These are phyloP conservation scores for Prunus padus DNA, from an alignment of 306 rosid species.

Conservation along the genomic window DNA sequence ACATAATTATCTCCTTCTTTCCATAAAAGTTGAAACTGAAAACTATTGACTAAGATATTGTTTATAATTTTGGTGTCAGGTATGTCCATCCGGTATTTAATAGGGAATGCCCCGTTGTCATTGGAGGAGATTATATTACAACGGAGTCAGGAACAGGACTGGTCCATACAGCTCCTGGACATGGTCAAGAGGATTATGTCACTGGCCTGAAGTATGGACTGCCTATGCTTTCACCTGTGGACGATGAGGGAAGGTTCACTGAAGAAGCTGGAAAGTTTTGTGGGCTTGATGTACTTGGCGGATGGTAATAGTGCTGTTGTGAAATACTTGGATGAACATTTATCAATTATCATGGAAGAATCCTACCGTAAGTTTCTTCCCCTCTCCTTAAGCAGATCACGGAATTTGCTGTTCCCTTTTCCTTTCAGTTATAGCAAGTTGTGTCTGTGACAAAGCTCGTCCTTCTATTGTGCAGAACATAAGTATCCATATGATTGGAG, in stretches of 20 bases:
- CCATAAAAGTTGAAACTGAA: conserved; percentile 6
- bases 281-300: conserved; percentile 93
- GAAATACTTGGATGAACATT: conserved; percentile 74
- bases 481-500: conserved; percentile 99
- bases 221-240: conserved; percentile 85
- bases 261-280: conserved; percentile 90
- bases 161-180: conserved; percentile 99
- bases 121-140: conserved; percentile 96
- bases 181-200: conserved; percentile 95
- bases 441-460: conserved; percentile 10
- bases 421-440: not conserved
- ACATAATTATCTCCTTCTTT: not conserved
- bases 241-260: conserved; percentile 86
- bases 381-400: not conserved
- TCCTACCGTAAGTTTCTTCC: conserved; percentile 55
- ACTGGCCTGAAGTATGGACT: conserved; percentile 94
- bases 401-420: not conserved
- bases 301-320: conserved; percentile 85
- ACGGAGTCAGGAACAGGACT: conserved; percentile 96
- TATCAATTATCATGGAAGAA: conserved; percentile 86
- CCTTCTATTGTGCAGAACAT: conserved; percentile 63
- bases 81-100: conserved; percentile 74
- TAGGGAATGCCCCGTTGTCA: conserved; percentile 75
- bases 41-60: conserved; percentile 13
- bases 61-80: conserved; percentile 44